Evolutionary conservation across 495 filamentous ascomycete species (phyloP), one percentile per base, ranked within the genome.

Genomic region (Penicillium odoratum): DNA sequence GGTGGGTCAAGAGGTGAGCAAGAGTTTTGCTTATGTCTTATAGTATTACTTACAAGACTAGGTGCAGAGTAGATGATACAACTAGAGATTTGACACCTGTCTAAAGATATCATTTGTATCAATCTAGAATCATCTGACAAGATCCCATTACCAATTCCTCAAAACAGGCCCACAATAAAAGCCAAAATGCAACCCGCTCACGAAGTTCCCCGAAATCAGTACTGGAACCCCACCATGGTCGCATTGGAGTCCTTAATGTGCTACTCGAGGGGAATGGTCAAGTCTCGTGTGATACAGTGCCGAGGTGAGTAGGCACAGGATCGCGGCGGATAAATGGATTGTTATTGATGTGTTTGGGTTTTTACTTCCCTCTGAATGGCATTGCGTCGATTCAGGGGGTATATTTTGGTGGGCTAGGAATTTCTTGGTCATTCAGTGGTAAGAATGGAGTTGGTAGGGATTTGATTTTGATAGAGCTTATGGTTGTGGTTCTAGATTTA

Each of bases 311-410:
- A 69, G 38, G 43, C 63, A 64, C 11, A 48, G 21, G 0, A 54
- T 36, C 4, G 52, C 60, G 15, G 58, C 54, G 21, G 43, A 29
- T n/a, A 68, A 44, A 16, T 65, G 62, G 15, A 59, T 13, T 11
- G 52, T 51, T 10, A 67, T 21, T 21, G 21, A 1, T 21, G 21
- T 21, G 21, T 21, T 21, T 21, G 21, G 21, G 21, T 21, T 21
- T 21, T 2, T 21, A 2, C 21, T 21, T 21, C 21, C 21, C 2
- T 21, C 21, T 2, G 21, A 21, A 21, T 21, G 21, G 21, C n/a
- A 73, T 78, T 43, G 72, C 60, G 50, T 75, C 63, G 28, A 63
- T 59, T 74, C 77, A 79, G 30, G 42, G 3, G 62, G 65, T 1
- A 63, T 21, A 31, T 65, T 56, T 4, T 28, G 7, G 49, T 46